These are phyloP conservation scores for Ophiognomonia clavigignenti-juglandacearum DNA, from an alignment of 2,329 filamentous ascomycete genomes.

Conservation along the genomic window DNA sequence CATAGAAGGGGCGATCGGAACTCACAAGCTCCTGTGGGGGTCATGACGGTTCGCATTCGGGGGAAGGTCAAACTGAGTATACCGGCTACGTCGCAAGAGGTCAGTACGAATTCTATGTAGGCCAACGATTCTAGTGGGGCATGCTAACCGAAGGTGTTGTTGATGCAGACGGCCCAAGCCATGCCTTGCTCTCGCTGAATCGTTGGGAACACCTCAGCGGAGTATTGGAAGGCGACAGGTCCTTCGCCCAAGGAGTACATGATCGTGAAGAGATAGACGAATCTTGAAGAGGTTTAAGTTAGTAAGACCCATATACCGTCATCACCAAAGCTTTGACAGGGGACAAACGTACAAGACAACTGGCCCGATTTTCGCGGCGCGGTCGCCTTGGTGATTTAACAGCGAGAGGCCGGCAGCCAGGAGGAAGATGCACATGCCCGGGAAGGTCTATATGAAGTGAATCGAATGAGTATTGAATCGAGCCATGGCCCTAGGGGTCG, in stretches of 20 bases:
- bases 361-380: constrained; percentile 30
- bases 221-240: constrained; percentile 64
- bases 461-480: neutral
- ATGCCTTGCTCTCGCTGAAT: constrained; percentile 69
- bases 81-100: constrained; percentile 14
- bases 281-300: constrained; percentile 26
- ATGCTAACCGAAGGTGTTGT: constrained; percentile 34
- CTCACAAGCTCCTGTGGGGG: constrained; percentile 26
- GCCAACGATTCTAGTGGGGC: too few species aligned
- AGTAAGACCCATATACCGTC: constrained; percentile 3
- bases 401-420: constrained; percentile 44
- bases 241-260: constrained; percentile 64
- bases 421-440: constrained; percentile 50
- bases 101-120: neutral
- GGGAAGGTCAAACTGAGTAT: constrained; percentile 22
- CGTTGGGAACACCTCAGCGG: constrained; percentile 65
- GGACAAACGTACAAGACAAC: too few species aligned
- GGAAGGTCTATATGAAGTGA: constrained; percentile 52
- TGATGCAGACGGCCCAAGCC: constrained; percentile 53
- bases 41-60: constrained; percentile 28
- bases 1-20: constrained; percentile 29
- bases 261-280: constrained; percentile 56
- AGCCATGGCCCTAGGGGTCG: too few species aligned
- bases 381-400: constrained; percentile 32
- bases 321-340: too few species aligned